These are phyloP conservation scores for Rubus parviflorus DNA, from an alignment of 306 rosid genomes.

Conservation along the genomic window DNA sequence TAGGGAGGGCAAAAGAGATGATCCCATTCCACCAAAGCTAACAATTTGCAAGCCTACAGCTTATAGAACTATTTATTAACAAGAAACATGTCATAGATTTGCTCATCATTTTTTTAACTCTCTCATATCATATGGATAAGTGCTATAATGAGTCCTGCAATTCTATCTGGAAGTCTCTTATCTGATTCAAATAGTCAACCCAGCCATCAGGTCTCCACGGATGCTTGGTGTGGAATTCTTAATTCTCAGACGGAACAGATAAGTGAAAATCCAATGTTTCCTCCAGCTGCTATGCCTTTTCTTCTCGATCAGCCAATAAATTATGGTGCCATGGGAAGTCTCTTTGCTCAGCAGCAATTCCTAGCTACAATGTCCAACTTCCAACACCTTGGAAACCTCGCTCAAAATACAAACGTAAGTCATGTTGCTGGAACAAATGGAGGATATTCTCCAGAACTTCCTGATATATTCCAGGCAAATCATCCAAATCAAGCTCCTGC, in stretches of 20 bases:
- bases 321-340: slow-evolving; percentile 70
- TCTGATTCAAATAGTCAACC: slow-evolving; percentile 47
- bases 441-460: slow-evolving; percentile 53
- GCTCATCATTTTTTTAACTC: too few relatives aligned
- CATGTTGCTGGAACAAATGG: slow-evolving; percentile 53
- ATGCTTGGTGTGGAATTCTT: slow-evolving; percentile 47
- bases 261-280: slow-evolving; percentile 59
- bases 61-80: too few relatives aligned
- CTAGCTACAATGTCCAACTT: slow-evolving; percentile 80
- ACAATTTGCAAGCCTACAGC: too few relatives aligned
- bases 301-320: slow-evolving; percentile 77
- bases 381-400: slow-evolving; percentile 66
- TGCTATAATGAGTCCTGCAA: too few relatives aligned
- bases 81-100: too few relatives aligned
- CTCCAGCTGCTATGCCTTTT: slow-evolving; percentile 53
- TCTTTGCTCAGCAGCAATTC: slow-evolving; percentile 79
- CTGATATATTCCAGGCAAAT: slow-evolving; percentile 84
- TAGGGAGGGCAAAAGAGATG: too few relatives aligned
- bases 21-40: too few relatives aligned
- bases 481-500: slow-evolving; percentile 55
- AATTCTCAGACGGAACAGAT: slow-evolving; percentile 53
- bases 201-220: slow-evolving; percentile 37
- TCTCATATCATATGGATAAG: too few relatives aligned
- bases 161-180: slow-evolving; percentile 46
- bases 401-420: slow-evolving; percentile 49